Base-by-base conservation (phyloP, 495 filamentous ascomycete genomes). In the Lepraria neglecta region DNA sequence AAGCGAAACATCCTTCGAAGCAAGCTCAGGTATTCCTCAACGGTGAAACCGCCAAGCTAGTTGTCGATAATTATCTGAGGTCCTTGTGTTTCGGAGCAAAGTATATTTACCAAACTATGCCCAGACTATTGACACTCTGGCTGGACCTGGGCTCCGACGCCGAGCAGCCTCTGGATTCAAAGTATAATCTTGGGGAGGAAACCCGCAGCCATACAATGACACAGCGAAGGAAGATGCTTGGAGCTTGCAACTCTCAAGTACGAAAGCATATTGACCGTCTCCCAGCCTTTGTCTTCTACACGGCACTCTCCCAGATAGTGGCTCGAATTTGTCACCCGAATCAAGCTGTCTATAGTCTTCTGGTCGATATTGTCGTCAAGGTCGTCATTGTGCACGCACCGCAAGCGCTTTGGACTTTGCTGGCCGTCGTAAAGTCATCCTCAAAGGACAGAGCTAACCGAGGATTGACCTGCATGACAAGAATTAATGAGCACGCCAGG, bases 81-180 rank as follows among this genome's bases (percentile, higher is more conserved):
- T 92, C 92, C 28, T 78, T 97, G 45, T 82, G 80, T 21, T 92
- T 85, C 69, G 94, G 94, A 9, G 88, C 88, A 43, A 99, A 97
- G 74, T 97, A 97, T 71, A 84, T 95, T 27, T 95, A 92, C 65
- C 90, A 97, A 68, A 96, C 91, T 0, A 76, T 99, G 35, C 94
- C 94, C 12, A 86, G 92, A 55, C 76, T 96, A 24, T 70, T 99
- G 28, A 97, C 95, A 0, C 78, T 99, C 17, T 99, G 94, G 91
- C 78, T 97, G 33, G 94, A 97, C 69, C 80, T 97, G 59, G 92
- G 90, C 5, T 84, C 85, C 7, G 84, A 87, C 51, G 80, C 89
- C 50, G 79, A 85, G 58, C 83, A 86, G 63, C 74, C 81, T 27
- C 74, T 87, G 40, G 87, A 90, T 64, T 78, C 83, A 10, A 87